Evolutionary conservation across 192 early-diverging fungal genomes (phyloP).

Genomic region (Coemansia sp.): DNA sequence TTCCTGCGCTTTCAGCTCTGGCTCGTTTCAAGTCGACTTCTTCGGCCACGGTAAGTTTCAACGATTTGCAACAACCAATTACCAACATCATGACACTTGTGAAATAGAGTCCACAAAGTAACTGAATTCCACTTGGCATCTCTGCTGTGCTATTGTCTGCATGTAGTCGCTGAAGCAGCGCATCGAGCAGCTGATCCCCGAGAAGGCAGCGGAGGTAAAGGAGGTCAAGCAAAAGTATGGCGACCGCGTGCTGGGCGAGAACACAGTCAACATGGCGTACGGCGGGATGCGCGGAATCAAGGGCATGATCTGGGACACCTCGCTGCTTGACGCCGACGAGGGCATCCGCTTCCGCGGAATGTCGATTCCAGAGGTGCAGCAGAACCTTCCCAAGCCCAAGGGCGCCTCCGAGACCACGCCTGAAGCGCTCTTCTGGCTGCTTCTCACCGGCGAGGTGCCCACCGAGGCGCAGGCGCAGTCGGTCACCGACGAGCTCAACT

Average conservation of each 20-base stretch:
- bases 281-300: constrained; percentile 99
- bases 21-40: constrained; percentile 60
- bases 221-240: constrained; percentile 90
- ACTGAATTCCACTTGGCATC: neutral
- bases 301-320: constrained; percentile 98
- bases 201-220: constrained; percentile 95
- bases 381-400: constrained; percentile 83
- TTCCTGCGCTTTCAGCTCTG: constrained; percentile 41
- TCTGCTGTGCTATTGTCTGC: neutral
- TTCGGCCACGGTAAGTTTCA: constrained; percentile 59
- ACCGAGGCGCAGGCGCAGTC: constrained; percentile 86
- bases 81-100: neutral
- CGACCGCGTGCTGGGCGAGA: constrained; percentile 85
- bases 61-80: neutral
- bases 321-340: constrained; percentile 96
- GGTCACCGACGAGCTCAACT: constrained; percentile 95
- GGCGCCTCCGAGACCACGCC: constrained; percentile 94
- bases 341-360: constrained; percentile 97
- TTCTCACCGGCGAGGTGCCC: constrained; percentile 97
- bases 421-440: constrained; percentile 97
- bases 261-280: constrained; percentile 95
- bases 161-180: constrained; percentile 82
- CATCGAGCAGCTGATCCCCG: constrained; percentile 89
- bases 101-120: neutral
- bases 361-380: constrained; percentile 96